Base-by-base conservation (phyloP, 176 grass and related monocot genomes). In the Eremochloa ophiuroides region DNA sequence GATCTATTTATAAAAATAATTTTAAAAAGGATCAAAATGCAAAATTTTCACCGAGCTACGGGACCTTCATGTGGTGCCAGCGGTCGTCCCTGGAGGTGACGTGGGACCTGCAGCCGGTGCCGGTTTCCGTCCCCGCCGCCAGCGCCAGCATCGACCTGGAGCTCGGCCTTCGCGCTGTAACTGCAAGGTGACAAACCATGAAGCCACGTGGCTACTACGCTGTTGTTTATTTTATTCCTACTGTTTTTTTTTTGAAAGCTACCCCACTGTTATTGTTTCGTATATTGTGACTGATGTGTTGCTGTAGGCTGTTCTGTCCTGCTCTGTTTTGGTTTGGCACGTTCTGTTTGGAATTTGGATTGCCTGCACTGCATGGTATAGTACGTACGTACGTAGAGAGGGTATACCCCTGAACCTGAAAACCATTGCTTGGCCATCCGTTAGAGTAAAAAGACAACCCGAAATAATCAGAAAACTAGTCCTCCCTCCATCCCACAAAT, bases 41-140 rank as follows among this genome's bases (percentile, higher is more conserved):
- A n/a, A n/a, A n/a, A n/a, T n/a, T n/a, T n/a, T n/a, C n/a, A n/a
- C n/a, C n/a, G n/a, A n/a, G n/a, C n/a, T n/a, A n/a, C 80, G 62
- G 82, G 37, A 97, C 86, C 30, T 97, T 91, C 91, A 83, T 85
- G 88, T 87, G 82, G 47, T 88, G 87, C 80, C 86, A 89, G 69
- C 62, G 77, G 62, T 62, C 67, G 66, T 73, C 63, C 1, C 72
- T 97, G 37, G 86, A 91, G 59, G 14, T 43, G 1, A 59, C 74
- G 69, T 97, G 91, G 94, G 91, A 62, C 31, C 88, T 97, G 43
- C 88, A 97, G 60, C 77, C 91, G 7, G 91, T 97, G 81, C n/a
- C n/a, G n/a, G n/a, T n/a, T n/a, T 20, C 70, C 66, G 86, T 97
- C 66, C 91, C 88, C 14, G 50, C 72, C 83, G 86, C 76, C 42